Conservation (phyloP, 2,329 filamentous ascomycete species). For the Fusarium beomiforme region DNA sequence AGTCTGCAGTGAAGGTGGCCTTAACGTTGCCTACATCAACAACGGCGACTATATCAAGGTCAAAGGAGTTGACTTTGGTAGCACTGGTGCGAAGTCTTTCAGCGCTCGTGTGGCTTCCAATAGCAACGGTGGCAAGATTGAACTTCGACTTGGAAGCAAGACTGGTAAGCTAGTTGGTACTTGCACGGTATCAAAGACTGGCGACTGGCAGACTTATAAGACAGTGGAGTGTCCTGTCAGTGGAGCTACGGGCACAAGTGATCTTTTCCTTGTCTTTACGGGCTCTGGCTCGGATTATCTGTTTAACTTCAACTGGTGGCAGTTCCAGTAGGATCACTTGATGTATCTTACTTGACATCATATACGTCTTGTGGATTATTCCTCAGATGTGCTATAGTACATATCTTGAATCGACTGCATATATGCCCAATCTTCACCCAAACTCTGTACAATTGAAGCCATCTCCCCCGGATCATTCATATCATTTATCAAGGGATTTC, state of each 20-base stretch:
- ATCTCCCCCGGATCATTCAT: too few relatives aligned
- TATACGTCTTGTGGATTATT: not conserved
- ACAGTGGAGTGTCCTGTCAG: not conserved
- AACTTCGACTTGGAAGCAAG: not conserved
- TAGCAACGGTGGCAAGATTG: not conserved
- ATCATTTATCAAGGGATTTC: too few relatives aligned
- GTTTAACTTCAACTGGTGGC: slow-evolving; percentile 21
- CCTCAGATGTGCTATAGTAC: accelerated
- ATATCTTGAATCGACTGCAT: accelerated
- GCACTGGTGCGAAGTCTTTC: not conserved
- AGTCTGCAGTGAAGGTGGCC: slow-evolving; percentile 2
- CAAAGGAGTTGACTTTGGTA: slow-evolving; percentile 1
- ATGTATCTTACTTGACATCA: accelerated
- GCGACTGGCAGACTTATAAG: slow-evolving; percentile 1
- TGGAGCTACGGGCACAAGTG: not conserved
- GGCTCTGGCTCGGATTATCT: not conserved
- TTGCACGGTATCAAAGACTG: slow-evolving; percentile 3
- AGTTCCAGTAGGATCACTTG: not conserved
- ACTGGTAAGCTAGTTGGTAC: slow-evolving; percentile 3
- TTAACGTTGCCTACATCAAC: not conserved
- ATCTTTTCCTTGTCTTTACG: slow-evolving; percentile 2
- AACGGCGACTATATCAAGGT: slow-evolving; percentile 17
- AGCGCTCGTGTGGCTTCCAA: not conserved
- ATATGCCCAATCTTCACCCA: accelerated
- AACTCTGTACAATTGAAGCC: accelerated